Base-by-base conservation (phyloP, 2,329 filamentous ascomycete species). In the Coniosporium tulheliwenetii region DNA sequence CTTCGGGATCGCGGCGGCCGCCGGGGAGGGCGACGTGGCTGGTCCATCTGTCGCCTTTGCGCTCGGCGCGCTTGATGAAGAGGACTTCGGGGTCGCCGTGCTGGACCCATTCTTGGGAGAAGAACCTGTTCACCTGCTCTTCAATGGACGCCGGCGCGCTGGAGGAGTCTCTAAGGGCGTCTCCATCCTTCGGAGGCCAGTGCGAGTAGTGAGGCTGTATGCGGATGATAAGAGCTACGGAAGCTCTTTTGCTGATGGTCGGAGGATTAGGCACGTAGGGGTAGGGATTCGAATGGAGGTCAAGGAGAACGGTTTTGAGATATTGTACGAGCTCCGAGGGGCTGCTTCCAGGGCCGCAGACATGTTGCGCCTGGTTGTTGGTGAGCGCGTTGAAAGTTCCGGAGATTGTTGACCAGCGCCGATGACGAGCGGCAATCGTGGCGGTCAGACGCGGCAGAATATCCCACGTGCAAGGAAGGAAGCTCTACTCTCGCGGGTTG, bases 1-100 rank as follows among this genome's bases (percentile, higher is more conserved):
- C 79, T 44, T 73, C 70, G 0, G 74, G 70, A 47, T 83, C 79
- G 46, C 76, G 62, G 51, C 77, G 78, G 2, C 79, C 79, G 15
- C 79, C 79, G 0, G 79, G 79, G 3, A 82, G 58, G 0, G 79
- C 79, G 42, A 81, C 71, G 61, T 83, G 79, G 2, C 73, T 71
- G 1, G 75, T 80, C 79, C 79, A 83, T 43, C 77, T 65, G 54
- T 83, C 79, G 7, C 77, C 77, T 41, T 69, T 64, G 32, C 79
- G 64, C 3, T 76, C 69, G 2, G 79, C 73, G 37, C 79, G 65
- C 53, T 82, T 83, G 55, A 83, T 83, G 55, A 82, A 81, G 3
- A 82, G 64, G n/a, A 77, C 63, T 54, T 83, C 79, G 0, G 78
- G 73, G 45, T 78, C 73, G 16, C 77, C 77, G 53, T 78, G 60